Conservation (phyloP, 2,329 filamentous ascomycete species). For the Metarhizium anisopliae region DNA sequence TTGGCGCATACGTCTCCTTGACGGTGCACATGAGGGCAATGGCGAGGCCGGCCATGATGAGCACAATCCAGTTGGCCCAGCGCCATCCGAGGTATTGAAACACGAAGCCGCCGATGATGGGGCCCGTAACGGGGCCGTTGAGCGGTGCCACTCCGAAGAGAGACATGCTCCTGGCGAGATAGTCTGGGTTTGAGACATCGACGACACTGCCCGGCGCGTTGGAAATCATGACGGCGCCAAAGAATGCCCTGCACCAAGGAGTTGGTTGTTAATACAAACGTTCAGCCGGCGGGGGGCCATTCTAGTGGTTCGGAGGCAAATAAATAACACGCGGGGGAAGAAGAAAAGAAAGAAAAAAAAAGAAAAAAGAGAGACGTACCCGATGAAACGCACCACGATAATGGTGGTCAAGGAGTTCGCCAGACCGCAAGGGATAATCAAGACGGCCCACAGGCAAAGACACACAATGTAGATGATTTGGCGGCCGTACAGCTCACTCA, state of each 20-base stretch:
- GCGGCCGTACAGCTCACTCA: conserved; percentile 63
- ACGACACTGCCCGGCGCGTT: conserved; percentile 77
- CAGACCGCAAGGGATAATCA: conserved; percentile 64
- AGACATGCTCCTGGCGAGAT: conserved; percentile 77
- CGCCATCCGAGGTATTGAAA: conserved; percentile 71
- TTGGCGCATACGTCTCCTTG: conserved; percentile 70
- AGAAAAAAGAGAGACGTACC: conserved; percentile 29
- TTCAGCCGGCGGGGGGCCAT: neutral
- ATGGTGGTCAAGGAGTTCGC: conserved; percentile 59
- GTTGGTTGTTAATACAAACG: too few relatives aligned
- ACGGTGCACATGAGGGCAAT: conserved; percentile 50
- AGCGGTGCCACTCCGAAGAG: conserved; percentile 61
- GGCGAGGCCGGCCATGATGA: conserved; percentile 60
- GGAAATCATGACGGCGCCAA: conserved; percentile 65
- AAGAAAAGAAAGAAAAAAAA: neutral
- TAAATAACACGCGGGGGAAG: neutral
- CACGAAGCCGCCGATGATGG: conserved; percentile 62
- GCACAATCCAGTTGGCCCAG: conserved; percentile 75
- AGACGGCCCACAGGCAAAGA: conserved; percentile 53
- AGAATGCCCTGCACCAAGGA: conserved; percentile 32
- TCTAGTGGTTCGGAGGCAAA: too few relatives aligned
- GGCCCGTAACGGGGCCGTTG: conserved; percentile 52
- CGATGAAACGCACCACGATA: conserved; percentile 66
- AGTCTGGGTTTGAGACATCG: conserved; percentile 73
- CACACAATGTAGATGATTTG: conserved; percentile 60